Evolutionary conservation across 2,329 filamentous ascomycete species (phyloP).

Genomic region (Dactylonectria macrodidyma): DNA sequence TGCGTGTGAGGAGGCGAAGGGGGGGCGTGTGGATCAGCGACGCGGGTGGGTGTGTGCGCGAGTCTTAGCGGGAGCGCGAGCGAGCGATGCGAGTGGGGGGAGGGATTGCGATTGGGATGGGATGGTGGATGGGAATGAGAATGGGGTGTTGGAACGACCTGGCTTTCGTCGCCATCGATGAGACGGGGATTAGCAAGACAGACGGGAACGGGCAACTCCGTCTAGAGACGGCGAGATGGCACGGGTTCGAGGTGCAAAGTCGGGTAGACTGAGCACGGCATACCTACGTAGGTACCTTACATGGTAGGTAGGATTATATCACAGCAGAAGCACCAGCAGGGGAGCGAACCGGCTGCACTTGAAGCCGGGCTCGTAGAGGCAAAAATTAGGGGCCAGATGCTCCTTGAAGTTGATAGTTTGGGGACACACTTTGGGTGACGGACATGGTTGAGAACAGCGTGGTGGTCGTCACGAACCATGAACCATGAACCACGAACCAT

Average conservation of each 20-base stretch:
- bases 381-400: slow-evolving; percentile 11
- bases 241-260: not conserved
- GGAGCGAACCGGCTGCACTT: slow-evolving; percentile 8
- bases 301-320: slow-evolving; percentile 7
- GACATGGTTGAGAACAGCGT: not conserved
- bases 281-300: too few species aligned
- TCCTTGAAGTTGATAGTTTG: slow-evolving; percentile 18
- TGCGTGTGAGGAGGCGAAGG: slow-evolving; percentile 15
- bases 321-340: slow-evolving; percentile 14
- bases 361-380: not conserved
- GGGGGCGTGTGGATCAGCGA: not conserved
- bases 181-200: not conserved
- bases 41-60: slow-evolving; percentile 20
- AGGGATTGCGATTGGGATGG: slow-evolving; percentile 11
- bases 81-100: slow-evolving; percentile 16
- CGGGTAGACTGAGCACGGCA: too few species aligned
- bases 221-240: not conserved
- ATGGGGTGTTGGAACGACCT: not conserved
- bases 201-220: not conserved
- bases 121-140: slow-evolving; percentile 18
- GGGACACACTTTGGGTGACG: slow-evolving; percentile 1
- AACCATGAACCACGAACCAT: slow-evolving; percentile 25
- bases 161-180: not conserved
- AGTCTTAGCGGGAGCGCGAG: slow-evolving; percentile 24
- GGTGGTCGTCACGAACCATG: slow-evolving; percentile 5